Evolutionary conservation across 352 stramenopile species (phyloP).

Genomic region (Phytophthora syringae): DNA sequence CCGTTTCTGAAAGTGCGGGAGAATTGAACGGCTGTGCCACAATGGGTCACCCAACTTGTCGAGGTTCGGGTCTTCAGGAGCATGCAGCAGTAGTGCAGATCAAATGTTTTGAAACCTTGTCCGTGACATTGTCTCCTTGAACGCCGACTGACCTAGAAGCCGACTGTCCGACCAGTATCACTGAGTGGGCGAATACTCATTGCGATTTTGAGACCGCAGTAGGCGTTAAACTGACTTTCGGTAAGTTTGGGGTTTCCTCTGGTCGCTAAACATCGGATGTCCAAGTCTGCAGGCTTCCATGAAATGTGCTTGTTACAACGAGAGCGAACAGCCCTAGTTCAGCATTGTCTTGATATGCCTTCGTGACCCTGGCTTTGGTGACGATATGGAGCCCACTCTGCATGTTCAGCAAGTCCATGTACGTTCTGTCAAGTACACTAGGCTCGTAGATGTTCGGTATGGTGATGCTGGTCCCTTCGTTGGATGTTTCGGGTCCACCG

Average conservation of each 20-base stretch:
- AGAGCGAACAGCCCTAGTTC: not conserved
- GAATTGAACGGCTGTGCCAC: not conserved
- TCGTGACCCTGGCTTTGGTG: not conserved
- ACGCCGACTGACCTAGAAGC: no score
- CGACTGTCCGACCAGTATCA: no score
- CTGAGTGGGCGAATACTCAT: no score
- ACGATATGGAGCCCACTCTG: not conserved
- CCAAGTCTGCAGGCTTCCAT: not conserved
- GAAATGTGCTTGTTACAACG: not conserved
- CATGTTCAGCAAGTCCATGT: not conserved
- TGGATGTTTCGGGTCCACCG: no score
- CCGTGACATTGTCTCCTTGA: conserved; percentile 5
- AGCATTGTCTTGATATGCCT: not conserved
- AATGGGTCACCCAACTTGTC: conserved; percentile 3
- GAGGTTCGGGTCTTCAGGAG: not conserved
- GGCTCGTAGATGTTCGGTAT: not conserved
- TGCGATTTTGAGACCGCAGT: conserved; percentile 9
- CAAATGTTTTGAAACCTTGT: conserved; percentile 7
- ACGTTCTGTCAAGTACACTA: not conserved
- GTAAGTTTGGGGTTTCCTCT: not conserved
- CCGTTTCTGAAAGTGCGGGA: conserved; percentile 4
- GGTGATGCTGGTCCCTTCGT: no score
- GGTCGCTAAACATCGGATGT: not conserved
- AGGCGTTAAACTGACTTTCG: not conserved
- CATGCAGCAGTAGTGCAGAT: not conserved